Conservation (phyloP, 2,329 filamentous ascomycete species). For the Fusarium buharicum region DNA sequence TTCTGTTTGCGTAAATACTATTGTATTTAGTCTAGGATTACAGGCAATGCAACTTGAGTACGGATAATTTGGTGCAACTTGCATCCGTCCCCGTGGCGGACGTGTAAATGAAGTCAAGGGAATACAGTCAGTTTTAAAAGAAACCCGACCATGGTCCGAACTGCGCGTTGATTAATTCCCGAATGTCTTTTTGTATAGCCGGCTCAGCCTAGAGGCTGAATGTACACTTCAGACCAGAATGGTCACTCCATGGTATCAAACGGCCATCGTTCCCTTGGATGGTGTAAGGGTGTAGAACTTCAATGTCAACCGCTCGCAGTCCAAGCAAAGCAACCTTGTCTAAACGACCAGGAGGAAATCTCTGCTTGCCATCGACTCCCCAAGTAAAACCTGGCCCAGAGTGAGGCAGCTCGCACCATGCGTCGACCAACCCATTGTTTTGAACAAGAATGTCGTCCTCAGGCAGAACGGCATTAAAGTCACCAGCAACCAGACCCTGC, state of each 20-base stretch:
- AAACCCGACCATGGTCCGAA: no score
- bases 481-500: conserved; percentile 52
- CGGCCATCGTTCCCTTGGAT: not conserved
- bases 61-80: no score
- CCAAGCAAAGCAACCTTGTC: conserved; percentile 52
- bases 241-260: conserved; percentile 8
- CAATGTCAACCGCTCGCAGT: conserved; percentile 32
- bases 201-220: not conserved
- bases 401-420: conserved; percentile 47
- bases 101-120: no score
- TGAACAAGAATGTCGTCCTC: conserved; percentile 48
- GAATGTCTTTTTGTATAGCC: no score
- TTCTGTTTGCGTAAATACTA: no score
- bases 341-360: conserved; percentile 49
- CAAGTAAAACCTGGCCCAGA: conserved; percentile 51
- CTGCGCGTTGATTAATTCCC: no score
- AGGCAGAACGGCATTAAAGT: conserved; percentile 54
- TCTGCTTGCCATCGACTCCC: conserved; percentile 49
- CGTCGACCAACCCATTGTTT: conserved; percentile 50
- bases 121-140: no score
- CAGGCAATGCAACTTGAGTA: no score
- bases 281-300: conserved; percentile 28
- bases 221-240: conserved; percentile 11
- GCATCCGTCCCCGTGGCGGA: no score
- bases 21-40: no score